These are phyloP conservation scores for Trametes villosa DNA, from an alignment of 768 basidiomycete species.

Conservation along the genomic window DNA sequence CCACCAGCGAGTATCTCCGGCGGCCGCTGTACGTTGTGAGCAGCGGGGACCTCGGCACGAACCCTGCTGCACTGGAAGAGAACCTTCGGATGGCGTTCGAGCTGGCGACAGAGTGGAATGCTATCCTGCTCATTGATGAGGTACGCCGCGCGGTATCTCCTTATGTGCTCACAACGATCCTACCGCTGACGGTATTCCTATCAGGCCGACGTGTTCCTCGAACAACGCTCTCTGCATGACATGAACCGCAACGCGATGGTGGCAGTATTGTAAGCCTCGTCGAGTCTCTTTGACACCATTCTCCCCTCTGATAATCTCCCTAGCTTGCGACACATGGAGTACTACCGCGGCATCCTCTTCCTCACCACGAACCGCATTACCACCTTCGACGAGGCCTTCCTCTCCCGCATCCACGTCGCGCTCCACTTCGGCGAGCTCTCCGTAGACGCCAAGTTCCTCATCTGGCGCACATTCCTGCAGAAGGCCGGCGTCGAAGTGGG, in stretches of 20 bases:
- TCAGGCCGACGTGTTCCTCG: conserved; percentile 69
- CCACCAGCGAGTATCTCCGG: conserved; percentile 27
- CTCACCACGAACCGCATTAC: conserved; percentile 47
- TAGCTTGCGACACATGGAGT: conserved; percentile 28
- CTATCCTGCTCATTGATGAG: conserved; percentile 40
- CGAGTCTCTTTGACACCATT: too few species aligned
- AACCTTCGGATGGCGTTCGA: conserved; percentile 35
- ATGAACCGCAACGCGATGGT: conserved; percentile 71
- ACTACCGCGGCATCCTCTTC: conserved; percentile 43
- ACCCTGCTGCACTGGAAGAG: conserved; percentile 32
- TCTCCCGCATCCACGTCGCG: conserved; percentile 65
- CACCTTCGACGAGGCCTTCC: conserved; percentile 70
- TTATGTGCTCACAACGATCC: too few species aligned
- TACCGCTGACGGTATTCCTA: background rate
- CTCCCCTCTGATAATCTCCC: too few species aligned
- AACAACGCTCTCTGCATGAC: conserved; percentile 66
- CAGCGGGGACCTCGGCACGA: conserved; percentile 39
- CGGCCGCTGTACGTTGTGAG: conserved; percentile 34
- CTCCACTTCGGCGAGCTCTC: conserved; percentile 35
- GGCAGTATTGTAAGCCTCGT: conserved; percentile 47
- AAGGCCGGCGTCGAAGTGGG: conserved; percentile 26
- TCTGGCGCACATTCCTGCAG: conserved; percentile 34
- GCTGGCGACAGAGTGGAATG: conserved; percentile 38
- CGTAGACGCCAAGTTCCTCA: conserved; percentile 22
- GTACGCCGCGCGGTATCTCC: background rate